Conservation (phyloP, 805 yeast genomes). For the Ogataea methylovora region DNA sequence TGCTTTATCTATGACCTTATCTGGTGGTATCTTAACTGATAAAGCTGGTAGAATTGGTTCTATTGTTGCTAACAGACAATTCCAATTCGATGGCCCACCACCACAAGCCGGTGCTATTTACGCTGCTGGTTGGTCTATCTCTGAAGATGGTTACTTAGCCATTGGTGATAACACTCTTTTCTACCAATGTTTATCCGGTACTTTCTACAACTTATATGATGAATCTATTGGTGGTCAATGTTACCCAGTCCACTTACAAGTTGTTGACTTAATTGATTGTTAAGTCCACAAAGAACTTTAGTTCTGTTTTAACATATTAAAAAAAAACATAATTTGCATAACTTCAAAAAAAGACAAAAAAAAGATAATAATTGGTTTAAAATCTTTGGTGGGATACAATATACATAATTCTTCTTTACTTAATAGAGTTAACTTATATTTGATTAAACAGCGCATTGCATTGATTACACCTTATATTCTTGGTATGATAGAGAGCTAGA, state of each 20-base stretch:
- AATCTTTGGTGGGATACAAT: too few relatives aligned
- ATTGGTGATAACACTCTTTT: constrained; percentile 39
- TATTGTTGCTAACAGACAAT: constrained; percentile 55
- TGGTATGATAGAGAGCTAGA: too few relatives aligned
- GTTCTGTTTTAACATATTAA: too few relatives aligned
- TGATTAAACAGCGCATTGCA: too few relatives aligned
- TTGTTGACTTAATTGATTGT: constrained; percentile 34
- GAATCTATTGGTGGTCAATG: constrained; percentile 40
- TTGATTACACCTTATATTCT: too few relatives aligned
- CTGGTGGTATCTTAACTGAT: constrained; percentile 35
- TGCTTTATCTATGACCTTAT: constrained; percentile 38
- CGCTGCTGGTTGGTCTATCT: constrained; percentile 45
- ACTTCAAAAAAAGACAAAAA: too few relatives aligned
- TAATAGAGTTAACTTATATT: too few relatives aligned
- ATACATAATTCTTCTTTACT: too few relatives aligned
- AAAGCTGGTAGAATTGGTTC: constrained; percentile 46
- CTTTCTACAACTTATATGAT: constrained; percentile 53
- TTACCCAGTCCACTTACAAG: constrained; percentile 34
- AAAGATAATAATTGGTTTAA: too few relatives aligned
- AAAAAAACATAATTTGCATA: too few relatives aligned
- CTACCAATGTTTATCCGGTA: constrained; percentile 50
- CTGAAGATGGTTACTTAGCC: constrained; percentile 38
- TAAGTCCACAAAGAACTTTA: constrained; percentile 8
- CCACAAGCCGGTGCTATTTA: constrained; percentile 53
- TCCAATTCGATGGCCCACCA: constrained; percentile 62